phyloP scores from a whole-genome alignment of 441 rosid species.

The Omphalea diandra region DNA sequence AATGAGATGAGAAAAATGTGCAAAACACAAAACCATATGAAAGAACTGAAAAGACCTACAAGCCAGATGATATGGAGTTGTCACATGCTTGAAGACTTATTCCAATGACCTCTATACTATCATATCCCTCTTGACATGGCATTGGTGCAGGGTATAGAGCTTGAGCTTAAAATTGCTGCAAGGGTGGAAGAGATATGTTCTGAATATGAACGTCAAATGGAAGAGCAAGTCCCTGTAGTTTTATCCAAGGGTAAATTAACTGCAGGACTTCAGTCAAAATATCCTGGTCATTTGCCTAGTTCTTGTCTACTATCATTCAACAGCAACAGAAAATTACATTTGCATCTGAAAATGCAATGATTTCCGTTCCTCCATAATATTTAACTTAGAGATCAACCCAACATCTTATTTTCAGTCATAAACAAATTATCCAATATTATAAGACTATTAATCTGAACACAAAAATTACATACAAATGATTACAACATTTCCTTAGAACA shows the following conservation, averaged over 20 bases:
- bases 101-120: too few species aligned
- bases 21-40: background rate
- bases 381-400: background rate
- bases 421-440: background rate
- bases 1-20: background rate
- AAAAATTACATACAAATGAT: background rate
- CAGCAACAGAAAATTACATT: background rate
- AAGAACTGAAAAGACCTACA: background rate
- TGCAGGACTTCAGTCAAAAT: constrained; percentile 11
- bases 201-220: constrained; percentile 72
- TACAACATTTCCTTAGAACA: background rate
- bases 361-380: background rate
- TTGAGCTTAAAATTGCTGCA: constrained; percentile 50
- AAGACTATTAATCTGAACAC: background rate
- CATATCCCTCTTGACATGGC: constrained; percentile 20
- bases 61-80: background rate
- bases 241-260: background rate
- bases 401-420: background rate
- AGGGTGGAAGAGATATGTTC: constrained; percentile 58
- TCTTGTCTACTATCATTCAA: background rate
- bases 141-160: constrained; percentile 41
- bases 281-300: background rate
- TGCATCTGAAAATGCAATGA: background rate
- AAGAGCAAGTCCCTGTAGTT: constrained; percentile 51
- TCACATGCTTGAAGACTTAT: background rate